A percentile compares a stretch with the other conserved stretches of the same genome.
phyloP scores from a whole-genome alignment of 1,284 basidiomycete genomes.

The Rhodotorula sp. region DNA sequence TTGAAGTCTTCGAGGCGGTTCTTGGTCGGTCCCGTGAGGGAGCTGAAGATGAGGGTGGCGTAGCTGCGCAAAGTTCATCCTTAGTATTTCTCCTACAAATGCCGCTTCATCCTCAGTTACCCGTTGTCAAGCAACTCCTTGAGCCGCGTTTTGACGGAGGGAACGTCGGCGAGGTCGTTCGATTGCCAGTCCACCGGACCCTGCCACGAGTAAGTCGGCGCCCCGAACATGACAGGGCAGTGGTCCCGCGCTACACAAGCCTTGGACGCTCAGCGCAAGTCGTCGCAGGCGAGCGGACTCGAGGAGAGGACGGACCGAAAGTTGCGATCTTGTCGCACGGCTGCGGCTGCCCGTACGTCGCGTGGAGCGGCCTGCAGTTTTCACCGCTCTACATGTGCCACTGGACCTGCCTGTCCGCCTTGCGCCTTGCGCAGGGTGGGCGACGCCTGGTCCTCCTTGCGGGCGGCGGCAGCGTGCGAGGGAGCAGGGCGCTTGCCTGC shows the following conservation, averaged over 20 bases:
- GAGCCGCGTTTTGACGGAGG: slow-evolving; percentile 56
- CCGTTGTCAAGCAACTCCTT: slow-evolving; percentile 59
- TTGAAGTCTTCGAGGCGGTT: slow-evolving; percentile 62
- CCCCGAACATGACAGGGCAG: slow-evolving; percentile 68
- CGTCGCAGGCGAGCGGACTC: background rate
- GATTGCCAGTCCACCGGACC: slow-evolving; percentile 64
- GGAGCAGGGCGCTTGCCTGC: slow-evolving; percentile 51
- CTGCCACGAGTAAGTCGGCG: slow-evolving; percentile 53
- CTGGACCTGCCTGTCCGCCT: background rate
- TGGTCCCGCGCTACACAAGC: slow-evolving; percentile 60
- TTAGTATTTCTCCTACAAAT: no score
- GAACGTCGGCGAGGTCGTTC: slow-evolving; percentile 63
- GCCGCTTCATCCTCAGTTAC: no score
- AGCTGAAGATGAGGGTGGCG: slow-evolving; percentile 61
- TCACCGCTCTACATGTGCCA: background rate
- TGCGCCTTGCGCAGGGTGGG: background rate
- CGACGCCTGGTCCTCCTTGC: background rate
- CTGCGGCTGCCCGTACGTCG: background rate
- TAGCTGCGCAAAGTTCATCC: no score
- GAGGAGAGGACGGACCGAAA: slow-evolving; percentile 3
- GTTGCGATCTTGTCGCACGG: slow-evolving; percentile 8
- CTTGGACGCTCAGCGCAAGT: no score
- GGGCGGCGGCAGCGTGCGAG: slow-evolving; percentile 15
- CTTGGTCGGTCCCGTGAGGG: slow-evolving; percentile 64
- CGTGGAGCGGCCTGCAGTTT: background rate